These are phyloP conservation scores for Pseudisothecium myosuroides DNA, from an alignment of 225 moss, liverwort and hornwort species.

Conservation along the genomic window DNA sequence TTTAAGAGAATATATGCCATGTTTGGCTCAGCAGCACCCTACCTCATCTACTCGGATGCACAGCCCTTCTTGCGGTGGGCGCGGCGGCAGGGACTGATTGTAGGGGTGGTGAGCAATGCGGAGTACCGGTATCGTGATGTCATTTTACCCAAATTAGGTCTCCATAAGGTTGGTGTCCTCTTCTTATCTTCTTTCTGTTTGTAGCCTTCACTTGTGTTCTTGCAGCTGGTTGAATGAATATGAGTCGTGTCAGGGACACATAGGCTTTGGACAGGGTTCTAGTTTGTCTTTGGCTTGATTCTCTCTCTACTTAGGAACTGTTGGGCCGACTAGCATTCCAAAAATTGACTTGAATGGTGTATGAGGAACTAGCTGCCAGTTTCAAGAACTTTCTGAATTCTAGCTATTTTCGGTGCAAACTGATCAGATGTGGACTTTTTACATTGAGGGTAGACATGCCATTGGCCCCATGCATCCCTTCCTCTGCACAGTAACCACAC, in stretches of 20 bases:
- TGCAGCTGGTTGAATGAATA: not conserved
- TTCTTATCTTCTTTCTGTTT: not conserved
- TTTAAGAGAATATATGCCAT: constrained; percentile 60
- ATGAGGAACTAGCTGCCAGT: not conserved
- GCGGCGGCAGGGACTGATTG: constrained; percentile 59
- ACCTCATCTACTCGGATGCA: constrained; percentile 55
- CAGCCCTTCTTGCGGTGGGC: constrained; percentile 67
- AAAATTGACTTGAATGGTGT: not conserved
- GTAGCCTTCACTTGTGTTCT: not conserved
- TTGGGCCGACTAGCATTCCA: not conserved
- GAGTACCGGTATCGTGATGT: constrained; percentile 70
- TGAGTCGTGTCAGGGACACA: not conserved
- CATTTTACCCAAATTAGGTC: constrained; percentile 57
- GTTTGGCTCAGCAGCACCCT: constrained; percentile 77
- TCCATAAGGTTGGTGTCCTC: constrained; percentile 36
- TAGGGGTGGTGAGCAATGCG: constrained; percentile 84
- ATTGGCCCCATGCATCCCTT: not conserved
- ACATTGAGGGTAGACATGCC: not conserved
- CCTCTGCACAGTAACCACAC: not conserved
- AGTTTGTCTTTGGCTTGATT: not conserved
- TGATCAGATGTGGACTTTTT: not conserved
- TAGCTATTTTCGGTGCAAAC: not conserved
- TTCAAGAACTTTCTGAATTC: not conserved
- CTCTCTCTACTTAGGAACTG: not conserved
- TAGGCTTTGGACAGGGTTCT: not conserved